Evolutionary conservation across 2,329 filamentous ascomycete genomes (phyloP).

Genomic region (Beauveria sp.): DNA sequence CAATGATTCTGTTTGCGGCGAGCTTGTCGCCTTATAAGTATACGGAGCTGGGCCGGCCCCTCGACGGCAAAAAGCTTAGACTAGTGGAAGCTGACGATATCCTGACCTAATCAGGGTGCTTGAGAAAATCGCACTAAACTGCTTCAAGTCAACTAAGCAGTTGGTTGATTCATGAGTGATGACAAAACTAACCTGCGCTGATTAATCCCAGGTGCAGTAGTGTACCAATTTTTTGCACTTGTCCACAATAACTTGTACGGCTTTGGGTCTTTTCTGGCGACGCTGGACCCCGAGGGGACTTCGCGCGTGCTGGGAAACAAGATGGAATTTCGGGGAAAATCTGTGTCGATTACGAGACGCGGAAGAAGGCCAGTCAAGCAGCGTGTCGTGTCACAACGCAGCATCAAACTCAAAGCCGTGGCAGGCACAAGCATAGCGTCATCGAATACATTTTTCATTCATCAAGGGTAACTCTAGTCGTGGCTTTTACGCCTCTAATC

Average conservation of each 20-base stretch:
- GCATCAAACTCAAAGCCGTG: neutral
- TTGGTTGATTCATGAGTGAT: no score
- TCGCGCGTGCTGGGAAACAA: neutral
- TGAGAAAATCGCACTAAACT: neutral
- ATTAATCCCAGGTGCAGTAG: no score
- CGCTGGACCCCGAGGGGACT: no score
- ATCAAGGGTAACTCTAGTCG: neutral
- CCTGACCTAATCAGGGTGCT: slow-evolving; percentile 9
- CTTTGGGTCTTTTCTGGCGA: no score
- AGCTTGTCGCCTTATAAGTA: neutral
- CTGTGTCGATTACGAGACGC: slow-evolving; percentile 12
- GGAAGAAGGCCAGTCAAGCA: neutral
- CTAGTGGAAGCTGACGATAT: slow-evolving; percentile 5
- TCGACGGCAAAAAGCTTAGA: neutral
- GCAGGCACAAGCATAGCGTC: neutral
- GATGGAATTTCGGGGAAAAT: neutral
- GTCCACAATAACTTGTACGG: neutral
- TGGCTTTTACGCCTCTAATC: neutral
- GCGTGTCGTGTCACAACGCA: neutral
- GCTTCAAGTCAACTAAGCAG: neutral
- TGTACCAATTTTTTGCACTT: no score
- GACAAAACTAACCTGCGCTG: no score
- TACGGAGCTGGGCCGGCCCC: neutral
- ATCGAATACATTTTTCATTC: neutral
- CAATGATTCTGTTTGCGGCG: neutral